Conservation (phyloP, 352 stramenopile genomes). For the Globisporangium alternatum region DNA sequence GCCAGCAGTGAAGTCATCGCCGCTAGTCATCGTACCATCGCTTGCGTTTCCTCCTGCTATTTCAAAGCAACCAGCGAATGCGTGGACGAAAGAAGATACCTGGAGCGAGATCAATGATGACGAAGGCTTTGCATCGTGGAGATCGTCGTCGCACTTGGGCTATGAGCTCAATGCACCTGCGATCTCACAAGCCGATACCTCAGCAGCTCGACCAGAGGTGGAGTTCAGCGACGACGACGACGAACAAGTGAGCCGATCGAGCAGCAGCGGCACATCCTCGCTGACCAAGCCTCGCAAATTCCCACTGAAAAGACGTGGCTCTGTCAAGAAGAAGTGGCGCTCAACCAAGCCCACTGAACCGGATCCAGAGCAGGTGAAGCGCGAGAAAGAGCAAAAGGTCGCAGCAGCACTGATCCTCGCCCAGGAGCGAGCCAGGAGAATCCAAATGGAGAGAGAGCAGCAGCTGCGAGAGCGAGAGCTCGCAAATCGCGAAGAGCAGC, state of each 20-base stretch:
- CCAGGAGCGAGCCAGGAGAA: constrained; percentile 33
- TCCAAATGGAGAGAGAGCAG: constrained; percentile 31
- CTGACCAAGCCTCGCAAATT: background rate
- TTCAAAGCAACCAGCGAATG: background rate
- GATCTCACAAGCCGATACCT: background rate
- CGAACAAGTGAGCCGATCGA: background rate
- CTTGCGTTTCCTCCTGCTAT: constrained; percentile 6
- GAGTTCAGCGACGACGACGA: constrained; percentile 9
- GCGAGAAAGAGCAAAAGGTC: constrained; percentile 33
- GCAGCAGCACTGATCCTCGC: constrained; percentile 29
- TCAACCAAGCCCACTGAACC: background rate
- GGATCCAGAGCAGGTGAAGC: constrained; percentile 16
- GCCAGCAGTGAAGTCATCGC: background rate
- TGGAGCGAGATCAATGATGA: constrained; percentile 8
- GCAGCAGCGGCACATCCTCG: background rate
- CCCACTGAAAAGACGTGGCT: background rate
- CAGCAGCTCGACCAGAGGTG: background rate
- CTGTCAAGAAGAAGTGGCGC: constrained; percentile 7
- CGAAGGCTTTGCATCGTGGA: constrained; percentile 16
- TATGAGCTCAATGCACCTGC: background rate
- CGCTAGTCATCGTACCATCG: background rate
- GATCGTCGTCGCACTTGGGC: constrained; percentile 3
- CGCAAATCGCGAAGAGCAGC: constrained; percentile 19
- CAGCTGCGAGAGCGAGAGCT: constrained; percentile 19
- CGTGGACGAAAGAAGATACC: background rate